Conservation (phyloP, 257 asterid species). For the Jacaranda mimosifolia region DNA sequence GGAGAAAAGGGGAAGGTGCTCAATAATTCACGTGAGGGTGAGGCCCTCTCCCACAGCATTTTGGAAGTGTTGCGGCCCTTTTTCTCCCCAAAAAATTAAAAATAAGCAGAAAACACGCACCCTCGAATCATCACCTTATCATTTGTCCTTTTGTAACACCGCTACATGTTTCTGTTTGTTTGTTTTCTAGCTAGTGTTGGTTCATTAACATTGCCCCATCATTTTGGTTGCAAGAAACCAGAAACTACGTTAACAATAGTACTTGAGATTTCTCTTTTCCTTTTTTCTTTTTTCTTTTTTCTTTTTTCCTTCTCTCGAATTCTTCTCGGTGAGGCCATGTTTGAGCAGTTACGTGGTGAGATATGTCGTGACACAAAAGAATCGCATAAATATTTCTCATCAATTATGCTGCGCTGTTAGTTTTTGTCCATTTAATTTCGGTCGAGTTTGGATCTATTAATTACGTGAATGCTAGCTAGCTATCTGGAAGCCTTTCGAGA, state of each 20-base stretch:
- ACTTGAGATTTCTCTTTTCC: too few species aligned
- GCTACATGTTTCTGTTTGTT: slow-evolving; percentile 20
- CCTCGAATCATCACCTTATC: slow-evolving; percentile 33
- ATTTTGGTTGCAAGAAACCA: slow-evolving; percentile 14
- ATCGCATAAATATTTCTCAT: not conserved
- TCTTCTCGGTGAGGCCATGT: not conserved
- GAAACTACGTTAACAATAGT: not conserved
- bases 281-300: not conserved
- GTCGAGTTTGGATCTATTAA: not conserved
- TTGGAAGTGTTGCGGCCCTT: slow-evolving; percentile 10
- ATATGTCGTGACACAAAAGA: slow-evolving; percentile 1
- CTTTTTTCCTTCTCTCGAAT: not conserved
- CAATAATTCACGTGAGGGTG: slow-evolving; percentile 42
- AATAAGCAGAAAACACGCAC: slow-evolving; percentile 45
- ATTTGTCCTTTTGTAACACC: slow-evolving; percentile 38
- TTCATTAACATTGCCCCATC: not conserved
- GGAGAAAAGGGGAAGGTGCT: not conserved
- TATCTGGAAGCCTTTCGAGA: slow-evolving; percentile 15
- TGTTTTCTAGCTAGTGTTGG: slow-evolving; percentile 25
- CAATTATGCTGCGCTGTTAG: not conserved
- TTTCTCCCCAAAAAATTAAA: slow-evolving; percentile 17
- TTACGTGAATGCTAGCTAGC: slow-evolving; percentile 16
- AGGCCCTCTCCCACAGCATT: not conserved
- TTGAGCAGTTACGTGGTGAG: slow-evolving; percentile 1
- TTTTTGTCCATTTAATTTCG: not conserved